Evolutionary conservation across 2,329 filamentous ascomycete species (phyloP).

Genomic region (Microsporum audouinii): DNA sequence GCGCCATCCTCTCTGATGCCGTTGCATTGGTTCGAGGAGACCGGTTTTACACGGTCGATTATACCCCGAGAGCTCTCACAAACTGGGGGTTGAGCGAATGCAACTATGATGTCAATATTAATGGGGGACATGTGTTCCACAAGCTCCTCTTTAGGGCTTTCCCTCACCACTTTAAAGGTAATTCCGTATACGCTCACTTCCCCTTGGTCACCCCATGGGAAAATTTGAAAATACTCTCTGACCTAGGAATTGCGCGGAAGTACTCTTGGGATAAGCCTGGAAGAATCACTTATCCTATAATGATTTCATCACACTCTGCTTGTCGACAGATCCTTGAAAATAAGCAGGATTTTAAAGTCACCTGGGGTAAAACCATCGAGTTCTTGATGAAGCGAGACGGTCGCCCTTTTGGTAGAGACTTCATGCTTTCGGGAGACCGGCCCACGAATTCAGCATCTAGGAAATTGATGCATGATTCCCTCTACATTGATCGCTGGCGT

Average conservation of each 20-base stretch:
- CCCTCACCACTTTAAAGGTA: conserved; percentile 19
- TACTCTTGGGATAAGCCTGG: conserved; percentile 17
- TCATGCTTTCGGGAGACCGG: conserved; percentile 18
- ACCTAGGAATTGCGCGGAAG: conserved; percentile 13
- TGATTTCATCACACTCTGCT: conserved; percentile 13
- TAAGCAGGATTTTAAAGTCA: conserved; percentile 18
- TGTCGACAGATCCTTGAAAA: conserved; percentile 16
- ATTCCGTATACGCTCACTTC: conserved; percentile 20
- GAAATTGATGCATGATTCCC: conserved; percentile 14
- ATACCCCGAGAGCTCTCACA: conserved; percentile 24
- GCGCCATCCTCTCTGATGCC: conserved; percentile 34
- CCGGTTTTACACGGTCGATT: conserved; percentile 29
- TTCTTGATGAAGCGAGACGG: conserved; percentile 14
- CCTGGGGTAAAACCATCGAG: conserved; percentile 16
- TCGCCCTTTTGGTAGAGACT: conserved; percentile 15
- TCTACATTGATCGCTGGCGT: conserved; percentile 14
- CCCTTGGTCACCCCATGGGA: conserved; percentile 19
- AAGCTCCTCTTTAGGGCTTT: conserved; percentile 21
- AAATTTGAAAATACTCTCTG: conserved; percentile 19
- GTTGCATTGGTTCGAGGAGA: conserved; percentile 34
- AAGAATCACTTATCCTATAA: conserved; percentile 9
- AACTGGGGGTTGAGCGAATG: conserved; percentile 32
- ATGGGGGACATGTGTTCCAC: conserved; percentile 22
- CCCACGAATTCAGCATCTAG: conserved; percentile 13
- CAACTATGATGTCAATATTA: conserved; percentile 20